A percentile compares a stretch with the other conserved stretches of the same genome.
These are phyloP conservation scores for Tricholoma hemisulphureum DNA, from an alignment of 768 basidiomycete species.

Conservation along the genomic window DNA sequence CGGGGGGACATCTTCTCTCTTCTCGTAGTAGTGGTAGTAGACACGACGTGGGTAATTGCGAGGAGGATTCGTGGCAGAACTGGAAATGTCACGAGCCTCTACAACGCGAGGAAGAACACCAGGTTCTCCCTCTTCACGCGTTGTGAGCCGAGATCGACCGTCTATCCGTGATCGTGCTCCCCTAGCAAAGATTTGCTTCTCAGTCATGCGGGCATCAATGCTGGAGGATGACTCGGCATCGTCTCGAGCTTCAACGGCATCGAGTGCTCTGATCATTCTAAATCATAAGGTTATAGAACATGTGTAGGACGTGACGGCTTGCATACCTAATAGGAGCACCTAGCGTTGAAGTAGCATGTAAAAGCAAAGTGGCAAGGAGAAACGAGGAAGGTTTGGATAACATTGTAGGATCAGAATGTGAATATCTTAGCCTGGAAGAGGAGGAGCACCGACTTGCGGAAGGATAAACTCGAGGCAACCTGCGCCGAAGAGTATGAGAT, in stretches of 20 bases:
- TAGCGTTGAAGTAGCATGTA: constrained; percentile 35
- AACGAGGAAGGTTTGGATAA: constrained; percentile 36
- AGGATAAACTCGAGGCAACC: constrained; percentile 46
- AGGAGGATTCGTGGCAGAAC: neutral
- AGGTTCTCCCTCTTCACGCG: constrained; percentile 18
- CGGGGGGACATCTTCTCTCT: neutral
- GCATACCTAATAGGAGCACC: constrained; percentile 40
- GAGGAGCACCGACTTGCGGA: constrained; percentile 40
- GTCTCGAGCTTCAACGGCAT: constrained; percentile 25
- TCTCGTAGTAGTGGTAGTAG: neutral
- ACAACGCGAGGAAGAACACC: constrained; percentile 20
- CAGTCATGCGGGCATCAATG: constrained; percentile 27
- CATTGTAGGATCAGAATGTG: constrained; percentile 39
- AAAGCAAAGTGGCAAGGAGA: constrained; percentile 37
- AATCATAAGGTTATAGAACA: neutral
- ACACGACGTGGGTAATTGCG: constrained; percentile 17
- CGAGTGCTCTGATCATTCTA: constrained; percentile 28
- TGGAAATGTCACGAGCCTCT: constrained; percentile 24
- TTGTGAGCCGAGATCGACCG: constrained; percentile 28
- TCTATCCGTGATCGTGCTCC: constrained; percentile 20
- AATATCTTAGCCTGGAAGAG: constrained; percentile 18
- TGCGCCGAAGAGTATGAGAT: constrained; percentile 41
- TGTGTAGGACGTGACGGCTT: neutral
- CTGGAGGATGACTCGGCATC: constrained; percentile 22
- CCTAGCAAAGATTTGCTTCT: constrained; percentile 23